A percentile compares a stretch with the other conserved stretches of the same genome.
Conservation (phyloP, 139 green algal genomes). For the Pleodorina starrii region DNA sequence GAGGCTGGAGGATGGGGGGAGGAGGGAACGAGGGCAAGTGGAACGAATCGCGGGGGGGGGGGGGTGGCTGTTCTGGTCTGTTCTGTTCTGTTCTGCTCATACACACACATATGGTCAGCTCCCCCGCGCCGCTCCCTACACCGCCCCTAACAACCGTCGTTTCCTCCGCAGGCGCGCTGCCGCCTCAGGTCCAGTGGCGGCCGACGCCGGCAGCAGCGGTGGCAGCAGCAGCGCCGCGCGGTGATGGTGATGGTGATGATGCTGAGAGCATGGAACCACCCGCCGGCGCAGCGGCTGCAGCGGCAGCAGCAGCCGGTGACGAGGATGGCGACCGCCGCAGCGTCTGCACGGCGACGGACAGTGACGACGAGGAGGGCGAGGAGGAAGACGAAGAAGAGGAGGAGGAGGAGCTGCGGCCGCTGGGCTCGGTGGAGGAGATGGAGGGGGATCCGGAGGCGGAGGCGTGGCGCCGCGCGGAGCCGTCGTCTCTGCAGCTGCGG, state of each 20-base stretch:
- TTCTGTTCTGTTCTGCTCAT: too few relatives aligned
- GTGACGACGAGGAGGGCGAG: conserved; percentile 31
- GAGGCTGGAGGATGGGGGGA: too few relatives aligned
- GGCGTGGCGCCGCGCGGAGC: conserved; percentile 32
- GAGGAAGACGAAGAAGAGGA: conserved; percentile 50
- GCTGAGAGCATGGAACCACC: background rate
- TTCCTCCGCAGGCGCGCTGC: background rate
- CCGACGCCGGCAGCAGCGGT: background rate
- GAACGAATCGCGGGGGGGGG: too few relatives aligned
- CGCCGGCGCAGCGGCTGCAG: background rate
- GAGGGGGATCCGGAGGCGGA: conserved; percentile 50
- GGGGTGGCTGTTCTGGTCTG: too few relatives aligned
- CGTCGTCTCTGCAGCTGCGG: conserved; percentile 58
- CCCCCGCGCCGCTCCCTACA: too few relatives aligned
- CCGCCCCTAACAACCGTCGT: too few relatives aligned
- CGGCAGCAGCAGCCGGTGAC: conserved; percentile 5
- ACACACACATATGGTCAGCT: too few relatives aligned
- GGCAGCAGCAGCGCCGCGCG: background rate
- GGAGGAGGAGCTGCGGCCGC: conserved; percentile 50
- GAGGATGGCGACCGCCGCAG: background rate
- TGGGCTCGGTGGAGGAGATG: conserved; percentile 47
- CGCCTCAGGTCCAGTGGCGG: background rate
- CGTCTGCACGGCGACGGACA: conserved; percentile 18
- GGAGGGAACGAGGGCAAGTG: too few relatives aligned
- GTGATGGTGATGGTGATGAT: background rate